Evolutionary conservation across 2,329 filamentous ascomycete species (phyloP), one percentile per base, ranked within the genome.

Genomic region (Claviceps pazoutovae): DNA sequence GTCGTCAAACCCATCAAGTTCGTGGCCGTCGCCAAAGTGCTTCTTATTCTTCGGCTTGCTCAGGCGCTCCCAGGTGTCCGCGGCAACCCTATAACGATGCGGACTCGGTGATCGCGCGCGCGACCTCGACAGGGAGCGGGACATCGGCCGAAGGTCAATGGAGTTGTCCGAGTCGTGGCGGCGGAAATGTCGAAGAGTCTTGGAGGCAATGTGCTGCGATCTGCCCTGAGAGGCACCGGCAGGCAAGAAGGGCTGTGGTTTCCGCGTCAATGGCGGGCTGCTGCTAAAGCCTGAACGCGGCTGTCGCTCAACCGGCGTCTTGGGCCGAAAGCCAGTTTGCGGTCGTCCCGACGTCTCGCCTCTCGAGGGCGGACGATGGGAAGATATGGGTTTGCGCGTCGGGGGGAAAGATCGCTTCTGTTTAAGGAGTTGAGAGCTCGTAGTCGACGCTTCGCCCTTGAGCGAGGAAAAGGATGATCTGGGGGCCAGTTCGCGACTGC

Each of bases 1-100:
- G 67, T 98, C 93, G 64, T 98, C 93, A 64, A 98, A 97, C 2
- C 79, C 82, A 59, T 97, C 91, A 37, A 98, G 75, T 67, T 98
- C 93, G 54, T 84, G 86, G 16, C 93, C 93, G 65, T 96, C 88
- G 13, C 93, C 93, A 69, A 94, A 98, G 75, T 68, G 63, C 55
- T 66, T 68, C 57, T 68, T 68, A 49, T 66, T 66, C 59, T 66
- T 68, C 3, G 88, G 88, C 64, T 83, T 86, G 56, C 79, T 90
- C 54, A 95, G 70, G 46, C 84, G 82, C 57, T 84, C 80, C 72
- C 74, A 79, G 5, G 70, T 68, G 41, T 74, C 74, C 46, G 75
- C 76, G 66, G 73, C 57, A 58, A 66, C 61, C 50, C 62, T 63
- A 48, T 64, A 68, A 55, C 73, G 71, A 60, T 72, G 72, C 47